A percentile compares a stretch with the other conserved stretches of the same genome.
phyloP scores from a whole-genome alignment of 2,329 filamentous ascomycete genomes.

The Seiridium cupressi region DNA sequence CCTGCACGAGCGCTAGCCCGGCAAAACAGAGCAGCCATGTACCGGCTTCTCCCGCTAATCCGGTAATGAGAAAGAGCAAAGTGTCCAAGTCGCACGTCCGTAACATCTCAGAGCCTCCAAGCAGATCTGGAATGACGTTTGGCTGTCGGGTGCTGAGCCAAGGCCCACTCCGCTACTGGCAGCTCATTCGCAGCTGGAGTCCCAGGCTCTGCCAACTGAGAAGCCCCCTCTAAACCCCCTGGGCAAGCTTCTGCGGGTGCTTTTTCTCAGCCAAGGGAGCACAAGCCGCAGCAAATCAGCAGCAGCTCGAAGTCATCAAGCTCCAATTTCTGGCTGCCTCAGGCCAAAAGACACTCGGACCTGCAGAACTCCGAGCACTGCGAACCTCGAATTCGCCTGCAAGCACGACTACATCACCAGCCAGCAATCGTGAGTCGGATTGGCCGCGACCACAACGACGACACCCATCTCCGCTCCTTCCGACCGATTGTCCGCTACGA shows the following conservation, averaged over 20 bases:
- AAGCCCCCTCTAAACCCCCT: no score
- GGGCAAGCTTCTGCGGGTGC: no score
- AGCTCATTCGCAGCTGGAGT: background rate
- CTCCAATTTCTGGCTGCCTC: background rate
- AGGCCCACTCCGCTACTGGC: background rate
- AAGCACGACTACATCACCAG: background rate
- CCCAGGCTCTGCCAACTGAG: background rate
- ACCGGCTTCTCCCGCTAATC: background rate
- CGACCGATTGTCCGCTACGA: background rate
- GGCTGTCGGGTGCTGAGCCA: background rate
- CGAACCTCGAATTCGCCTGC: background rate
- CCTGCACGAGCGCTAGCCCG: background rate
- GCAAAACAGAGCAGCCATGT: background rate
- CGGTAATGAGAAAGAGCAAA: background rate
- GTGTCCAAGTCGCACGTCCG: no score
- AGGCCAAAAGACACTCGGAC: conserved; percentile 3
- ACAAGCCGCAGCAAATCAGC: conserved; percentile 1
- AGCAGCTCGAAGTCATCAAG: conserved; percentile 2
- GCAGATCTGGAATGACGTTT: background rate
- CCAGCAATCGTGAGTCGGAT: background rate
- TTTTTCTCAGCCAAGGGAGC: background rate
- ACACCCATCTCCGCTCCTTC: background rate
- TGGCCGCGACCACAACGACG: conserved; percentile 1
- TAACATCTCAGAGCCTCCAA: background rate
- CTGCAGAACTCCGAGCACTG: background rate